Percentiles rank a stretch among this genome's conserved stretches.
These are phyloP conservation scores for Ceratocystiopsis minuta DNA, from an alignment of 2,329 filamentous ascomycete genomes.

Conservation along the genomic window DNA sequence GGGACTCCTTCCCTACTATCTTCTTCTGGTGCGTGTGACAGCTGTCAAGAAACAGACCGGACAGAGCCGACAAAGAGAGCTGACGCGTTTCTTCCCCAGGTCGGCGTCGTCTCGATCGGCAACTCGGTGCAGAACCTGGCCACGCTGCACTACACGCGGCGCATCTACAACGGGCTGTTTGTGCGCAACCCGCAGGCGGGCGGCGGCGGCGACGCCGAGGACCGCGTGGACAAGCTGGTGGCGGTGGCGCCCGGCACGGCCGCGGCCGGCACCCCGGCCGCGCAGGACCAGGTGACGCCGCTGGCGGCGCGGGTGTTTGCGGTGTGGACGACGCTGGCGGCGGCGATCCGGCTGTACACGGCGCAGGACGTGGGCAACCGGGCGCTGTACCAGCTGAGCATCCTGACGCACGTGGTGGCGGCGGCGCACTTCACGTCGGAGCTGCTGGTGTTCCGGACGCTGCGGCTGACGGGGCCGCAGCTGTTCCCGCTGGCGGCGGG, in stretches of 20 bases:
- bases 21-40: constrained; percentile 13
- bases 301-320: constrained; percentile 68
- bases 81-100: constrained; percentile 38
- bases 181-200: constrained; percentile 28
- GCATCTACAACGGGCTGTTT: constrained; percentile 60
- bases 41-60: no score
- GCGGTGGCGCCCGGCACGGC: constrained; percentile 14
- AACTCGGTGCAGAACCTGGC: constrained; percentile 75
- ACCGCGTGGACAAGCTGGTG: constrained; percentile 34
- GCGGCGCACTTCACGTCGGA: constrained; percentile 64
- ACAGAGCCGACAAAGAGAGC: no score
- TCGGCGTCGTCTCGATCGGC: constrained; percentile 63
- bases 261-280: constrained; percentile 25
- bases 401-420: constrained; percentile 69
- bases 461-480: constrained; percentile 42
- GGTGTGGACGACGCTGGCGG: constrained; percentile 69
- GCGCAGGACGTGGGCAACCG: constrained; percentile 63
- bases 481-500: constrained; percentile 34
- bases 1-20: constrained; percentile 40
- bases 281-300: constrained; percentile 47
- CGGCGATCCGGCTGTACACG: constrained; percentile 62
- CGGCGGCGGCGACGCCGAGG: constrained; percentile 18
- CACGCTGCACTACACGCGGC: constrained; percentile 66
- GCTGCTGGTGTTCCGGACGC: constrained; percentile 61
- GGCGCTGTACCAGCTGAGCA: constrained; percentile 58